A percentile compares a stretch with the other conserved stretches of the same genome.
These are phyloP conservation scores for Ophiobolus disseminans DNA, from an alignment of 2,329 filamentous ascomycete genomes.

Conservation along the genomic window DNA sequence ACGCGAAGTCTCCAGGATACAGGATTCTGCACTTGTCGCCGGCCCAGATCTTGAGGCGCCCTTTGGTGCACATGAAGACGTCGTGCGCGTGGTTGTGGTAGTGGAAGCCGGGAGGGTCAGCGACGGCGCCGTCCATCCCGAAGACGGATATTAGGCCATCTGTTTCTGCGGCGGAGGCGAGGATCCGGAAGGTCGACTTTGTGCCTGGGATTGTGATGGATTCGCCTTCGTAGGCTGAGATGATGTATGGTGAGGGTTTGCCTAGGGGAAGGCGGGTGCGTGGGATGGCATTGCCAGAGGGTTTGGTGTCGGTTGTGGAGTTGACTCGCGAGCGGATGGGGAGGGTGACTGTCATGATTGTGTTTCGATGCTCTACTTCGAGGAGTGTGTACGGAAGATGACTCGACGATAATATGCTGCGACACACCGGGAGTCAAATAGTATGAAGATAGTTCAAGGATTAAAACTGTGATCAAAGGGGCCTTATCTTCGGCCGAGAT, in stretches of 20 bases:
- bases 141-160: conserved; percentile 26
- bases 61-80: conserved; percentile 30
- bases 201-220: conserved; percentile 23
- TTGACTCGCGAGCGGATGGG: neutral
- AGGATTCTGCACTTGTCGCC: conserved; percentile 26
- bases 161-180: conserved; percentile 24
- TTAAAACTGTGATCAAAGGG: too few relatives aligned
- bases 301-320: neutral
- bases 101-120: conserved; percentile 28
- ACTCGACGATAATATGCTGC: too few relatives aligned
- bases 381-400: too few relatives aligned
- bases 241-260: conserved; percentile 19
- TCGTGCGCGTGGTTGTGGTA: conserved; percentile 29
- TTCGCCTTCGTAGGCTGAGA: conserved; percentile 25
- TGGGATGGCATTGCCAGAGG: conserved; percentile 8
- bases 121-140: conserved; percentile 21
- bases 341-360: too few relatives aligned
- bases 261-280: conserved; percentile 15
- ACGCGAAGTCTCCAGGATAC: conserved; percentile 26
- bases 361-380: too few relatives aligned
- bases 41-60: conserved; percentile 23
- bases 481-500: too few relatives aligned
- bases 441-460: too few relatives aligned
- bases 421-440: too few relatives aligned
- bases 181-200: conserved; percentile 23